These are phyloP conservation scores for Acmispon strigosus DNA, from an alignment of 306 rosid species.

Conservation along the genomic window DNA sequence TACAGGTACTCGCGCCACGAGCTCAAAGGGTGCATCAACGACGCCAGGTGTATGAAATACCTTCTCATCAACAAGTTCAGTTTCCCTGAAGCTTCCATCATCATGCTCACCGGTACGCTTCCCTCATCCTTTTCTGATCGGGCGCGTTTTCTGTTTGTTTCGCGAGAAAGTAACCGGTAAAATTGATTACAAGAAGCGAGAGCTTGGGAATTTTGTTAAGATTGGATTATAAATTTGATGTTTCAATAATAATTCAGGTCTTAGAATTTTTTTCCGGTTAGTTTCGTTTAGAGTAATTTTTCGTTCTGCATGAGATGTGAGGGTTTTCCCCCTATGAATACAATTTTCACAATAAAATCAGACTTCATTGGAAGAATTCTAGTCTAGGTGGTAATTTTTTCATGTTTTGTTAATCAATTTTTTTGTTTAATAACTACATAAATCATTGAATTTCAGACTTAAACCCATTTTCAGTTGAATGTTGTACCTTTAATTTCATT, in stretches of 20 bases:
- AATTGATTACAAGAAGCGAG: not conserved
- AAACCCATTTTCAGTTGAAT: no score
- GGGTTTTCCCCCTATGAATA: no score
- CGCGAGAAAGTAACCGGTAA: not conserved
- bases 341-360: no score
- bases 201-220: not conserved
- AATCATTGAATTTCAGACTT: no score
- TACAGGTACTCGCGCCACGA: slow-evolving; percentile 74
- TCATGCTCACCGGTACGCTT: slow-evolving; percentile 84
- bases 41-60: slow-evolving; percentile 84
- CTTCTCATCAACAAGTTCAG: slow-evolving; percentile 70
- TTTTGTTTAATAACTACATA: no score
- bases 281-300: no score
- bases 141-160: not conserved
- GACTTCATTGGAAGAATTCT: no score
- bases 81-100: slow-evolving; percentile 73
- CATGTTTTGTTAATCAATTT: no score
- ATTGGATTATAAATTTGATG: not conserved
- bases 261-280: no score
- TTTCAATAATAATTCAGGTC: not conserved
- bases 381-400: no score
- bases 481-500: no score
- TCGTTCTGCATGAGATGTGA: no score
- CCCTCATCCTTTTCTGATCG: not conserved
- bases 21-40: slow-evolving; percentile 91